These are phyloP conservation scores for Lodderomyces elongisporus DNA, from an alignment of 1,139 yeast genomes.

Conservation along the genomic window DNA sequence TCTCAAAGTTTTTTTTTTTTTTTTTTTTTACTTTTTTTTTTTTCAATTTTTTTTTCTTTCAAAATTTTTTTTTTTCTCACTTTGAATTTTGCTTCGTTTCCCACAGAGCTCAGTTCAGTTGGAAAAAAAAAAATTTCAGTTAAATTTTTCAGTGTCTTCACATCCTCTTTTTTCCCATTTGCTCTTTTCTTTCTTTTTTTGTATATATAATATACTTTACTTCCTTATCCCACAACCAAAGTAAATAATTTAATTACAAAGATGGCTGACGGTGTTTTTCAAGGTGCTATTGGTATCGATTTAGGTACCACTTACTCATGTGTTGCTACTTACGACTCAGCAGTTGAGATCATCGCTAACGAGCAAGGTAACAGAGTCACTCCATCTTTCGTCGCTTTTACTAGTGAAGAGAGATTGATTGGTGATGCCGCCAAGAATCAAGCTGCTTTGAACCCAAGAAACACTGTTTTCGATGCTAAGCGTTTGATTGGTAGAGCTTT, in stretches of 20 bases:
- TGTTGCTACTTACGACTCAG: constrained; percentile 93
- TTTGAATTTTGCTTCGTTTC: too few relatives aligned
- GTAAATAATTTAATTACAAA: constrained; percentile 14
- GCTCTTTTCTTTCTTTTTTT: constrained; percentile 14
- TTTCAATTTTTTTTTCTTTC: too few relatives aligned
- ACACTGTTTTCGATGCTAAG: constrained; percentile 97
- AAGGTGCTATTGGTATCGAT: constrained; percentile 99
- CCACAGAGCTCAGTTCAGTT: too few relatives aligned
- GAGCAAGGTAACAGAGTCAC: constrained; percentile 99
- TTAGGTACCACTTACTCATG: constrained; percentile 98
- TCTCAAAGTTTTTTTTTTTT: too few relatives aligned
- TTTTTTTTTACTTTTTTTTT: too few relatives aligned
- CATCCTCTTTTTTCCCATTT: constrained; percentile 11
- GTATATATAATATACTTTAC: constrained; percentile 8
- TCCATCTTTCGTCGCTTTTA: constrained; percentile 97
- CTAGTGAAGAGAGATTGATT: constrained; percentile 93
- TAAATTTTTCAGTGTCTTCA: too few relatives aligned
- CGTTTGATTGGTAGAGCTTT: constrained; percentile 96
- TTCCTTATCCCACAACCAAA: constrained; percentile 11
- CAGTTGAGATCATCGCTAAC: constrained; percentile 90
- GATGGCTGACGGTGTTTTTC: constrained; percentile 99
- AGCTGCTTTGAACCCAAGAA: constrained; percentile 94
- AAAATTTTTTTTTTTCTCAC: too few relatives aligned
- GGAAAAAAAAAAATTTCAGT: too few relatives aligned
- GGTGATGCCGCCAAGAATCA: constrained; percentile 99